Evolutionary conservation across 2,329 filamentous ascomycete genomes (phyloP).

Genomic region (Westerdykella sp.): DNA sequence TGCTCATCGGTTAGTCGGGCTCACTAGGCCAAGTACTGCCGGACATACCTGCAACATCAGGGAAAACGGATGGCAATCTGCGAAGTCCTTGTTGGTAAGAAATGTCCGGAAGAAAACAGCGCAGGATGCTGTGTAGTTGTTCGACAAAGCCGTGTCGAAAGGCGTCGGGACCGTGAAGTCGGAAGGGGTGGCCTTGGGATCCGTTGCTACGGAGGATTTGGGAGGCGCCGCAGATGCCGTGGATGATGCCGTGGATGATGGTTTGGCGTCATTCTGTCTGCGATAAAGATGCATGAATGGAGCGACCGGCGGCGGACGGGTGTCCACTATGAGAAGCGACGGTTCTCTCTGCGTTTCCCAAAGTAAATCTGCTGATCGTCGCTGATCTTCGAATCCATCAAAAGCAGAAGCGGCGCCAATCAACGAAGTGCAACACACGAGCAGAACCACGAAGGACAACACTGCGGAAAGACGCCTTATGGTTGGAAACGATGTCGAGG

Average conservation of each 20-base stretch:
- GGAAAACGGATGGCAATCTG: slow-evolving; percentile 74
- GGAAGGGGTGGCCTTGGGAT: slow-evolving; percentile 13
- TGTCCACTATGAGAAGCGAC: slow-evolving; percentile 24
- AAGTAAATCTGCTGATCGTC: slow-evolving; percentile 17
- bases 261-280: slow-evolving; percentile 19
- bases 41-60: slow-evolving; percentile 66
- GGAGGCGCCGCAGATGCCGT: slow-evolving; percentile 11
- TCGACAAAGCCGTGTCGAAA: slow-evolving; percentile 46
- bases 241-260: slow-evolving; percentile 15
- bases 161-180: slow-evolving; percentile 36
- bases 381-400: slow-evolving; percentile 28
- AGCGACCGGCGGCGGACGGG: slow-evolving; percentile 21
- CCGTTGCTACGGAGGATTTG: slow-evolving; percentile 22
- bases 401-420: slow-evolving; percentile 21
- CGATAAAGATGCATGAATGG: slow-evolving; percentile 28
- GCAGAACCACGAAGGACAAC: slow-evolving; percentile 21
- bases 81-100: slow-evolving; percentile 60
- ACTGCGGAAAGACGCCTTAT: slow-evolving; percentile 6
- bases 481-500: not conserved
- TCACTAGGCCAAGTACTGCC: not conserved
- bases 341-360: slow-evolving; percentile 24
- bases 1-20: slow-evolving; percentile 35
- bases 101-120: slow-evolving; percentile 63
- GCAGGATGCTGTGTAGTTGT: slow-evolving; percentile 53
- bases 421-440: slow-evolving; percentile 22